phyloP scores from a whole-genome alignment of 495 filamentous ascomycete genomes.

The Hamigera avellanea region DNA sequence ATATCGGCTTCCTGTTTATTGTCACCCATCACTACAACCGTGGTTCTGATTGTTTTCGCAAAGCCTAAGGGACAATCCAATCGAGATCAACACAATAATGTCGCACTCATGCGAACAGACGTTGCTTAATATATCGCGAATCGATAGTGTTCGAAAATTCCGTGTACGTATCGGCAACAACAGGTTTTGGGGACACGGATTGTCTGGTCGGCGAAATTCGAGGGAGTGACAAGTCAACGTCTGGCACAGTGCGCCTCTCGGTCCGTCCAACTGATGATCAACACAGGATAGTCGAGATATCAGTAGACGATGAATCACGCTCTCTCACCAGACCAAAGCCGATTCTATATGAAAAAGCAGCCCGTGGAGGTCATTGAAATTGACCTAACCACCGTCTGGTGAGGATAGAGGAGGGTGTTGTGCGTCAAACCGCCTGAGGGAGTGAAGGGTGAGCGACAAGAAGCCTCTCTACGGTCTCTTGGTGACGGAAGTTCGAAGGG shows the following conservation, averaged over 20 bases:
- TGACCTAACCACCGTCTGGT: constrained; percentile 16
- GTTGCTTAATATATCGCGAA: not conserved
- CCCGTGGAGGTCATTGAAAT: constrained; percentile 15
- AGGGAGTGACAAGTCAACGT: no score
- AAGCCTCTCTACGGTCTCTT: constrained; percentile 1
- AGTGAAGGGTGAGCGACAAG: no score
- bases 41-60: not conserved
- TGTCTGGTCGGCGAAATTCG: no score
- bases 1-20: constrained; percentile 8
- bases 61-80: not conserved
- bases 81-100: not conserved
- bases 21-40: constrained; percentile 9
- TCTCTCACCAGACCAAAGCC: not conserved
- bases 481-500: constrained; percentile 21
- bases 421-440: no score
- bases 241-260: no score
- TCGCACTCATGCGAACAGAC: not conserved
- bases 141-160: no score
- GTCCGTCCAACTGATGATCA: no score
- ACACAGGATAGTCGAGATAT: no score
- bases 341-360: not conserved
- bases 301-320: constrained; percentile 1
- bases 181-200: no score
- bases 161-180: no score
- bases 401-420: no score